Conservation (phyloP, 805 yeast species). For the Myxozyma sirexii region DNA sequence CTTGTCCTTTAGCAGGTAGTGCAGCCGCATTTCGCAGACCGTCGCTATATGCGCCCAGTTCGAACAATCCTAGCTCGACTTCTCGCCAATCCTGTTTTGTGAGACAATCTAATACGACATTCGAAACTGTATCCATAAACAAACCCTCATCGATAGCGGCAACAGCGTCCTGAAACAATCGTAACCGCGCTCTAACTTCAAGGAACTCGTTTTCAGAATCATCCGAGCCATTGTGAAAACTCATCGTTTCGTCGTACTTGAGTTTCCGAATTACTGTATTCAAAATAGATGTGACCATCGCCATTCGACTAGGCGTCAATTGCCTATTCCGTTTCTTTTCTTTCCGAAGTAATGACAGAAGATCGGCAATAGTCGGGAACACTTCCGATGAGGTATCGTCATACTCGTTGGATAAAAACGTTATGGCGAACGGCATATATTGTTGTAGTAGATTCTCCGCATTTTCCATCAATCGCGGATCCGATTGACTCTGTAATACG, state of each 20-base stretch:
- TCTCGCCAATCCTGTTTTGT: conserved; percentile 64
- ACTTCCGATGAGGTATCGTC: conserved; percentile 87
- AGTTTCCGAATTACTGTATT: conserved; percentile 73
- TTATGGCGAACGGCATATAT: conserved; percentile 71
- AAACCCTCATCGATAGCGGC: conserved; percentile 61
- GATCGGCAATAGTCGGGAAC: conserved; percentile 77
- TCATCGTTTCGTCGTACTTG: conserved; percentile 76
- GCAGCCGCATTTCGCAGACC: conserved; percentile 76
- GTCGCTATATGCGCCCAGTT: conserved; percentile 77
- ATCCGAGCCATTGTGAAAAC: conserved; percentile 61
- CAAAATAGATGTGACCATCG: conserved; percentile 64
- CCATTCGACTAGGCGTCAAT: conserved; percentile 42
- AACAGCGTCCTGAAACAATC: conserved; percentile 82
- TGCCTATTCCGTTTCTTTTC: conserved; percentile 53
- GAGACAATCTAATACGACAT: conserved; percentile 58
- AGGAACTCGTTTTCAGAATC: conserved; percentile 76
- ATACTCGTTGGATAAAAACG: conserved; percentile 75
- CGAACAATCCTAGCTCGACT: conserved; percentile 83
- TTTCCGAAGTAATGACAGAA: conserved; percentile 62
- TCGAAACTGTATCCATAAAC: conserved; percentile 60
- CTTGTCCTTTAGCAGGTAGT: conserved; percentile 58
- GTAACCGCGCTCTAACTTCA: conserved; percentile 75
- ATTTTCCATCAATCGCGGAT: conserved; percentile 13
- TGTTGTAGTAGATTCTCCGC: conserved; percentile 48
- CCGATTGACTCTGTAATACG: conserved; percentile 42